Evolutionary conservation across 2,329 filamentous ascomycete genomes (phyloP), one percentile per base, ranked within the genome.

Genomic region (Venturiaceae sp.): DNA sequence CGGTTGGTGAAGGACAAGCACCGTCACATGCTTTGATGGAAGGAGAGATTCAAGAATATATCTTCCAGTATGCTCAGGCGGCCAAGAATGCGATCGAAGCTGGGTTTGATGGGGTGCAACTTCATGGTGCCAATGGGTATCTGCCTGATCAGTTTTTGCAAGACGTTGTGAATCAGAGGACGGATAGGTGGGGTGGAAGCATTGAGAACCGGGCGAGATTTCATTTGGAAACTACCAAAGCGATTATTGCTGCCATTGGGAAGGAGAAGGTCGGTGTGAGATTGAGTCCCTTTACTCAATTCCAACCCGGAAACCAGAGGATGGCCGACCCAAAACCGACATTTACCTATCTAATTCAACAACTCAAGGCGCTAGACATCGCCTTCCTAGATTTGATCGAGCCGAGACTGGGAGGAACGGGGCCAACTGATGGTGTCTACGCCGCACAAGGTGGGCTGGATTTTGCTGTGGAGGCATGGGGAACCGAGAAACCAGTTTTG

Each of bases 341-440:
- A 61, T 89, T 87, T 65, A 72, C 72, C 0, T 74, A 88, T 64
- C 66, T 87, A 7, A 74, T 83, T 44, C 64, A 71, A 32, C 75
- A 78, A 47, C 71, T 83, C 11, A 78, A 76, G 57, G 68, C 72
- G 30, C 67, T 84, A 1, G 74, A 78, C 1, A 71, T 88, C 16
- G 78, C 83, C 0, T 88, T 83, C 65, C 66, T 86, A 1, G 83
- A 87, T 66, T 60, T 86, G 0, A 71, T 88, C 8, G 83, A 88
- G 65, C 76, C 82, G 0, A 76, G 82, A 0, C 70, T 84, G 80
- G 77, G 39, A 0, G 78, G 77, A 0, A 69, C 66, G 53, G 32
- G 47, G 8, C 23, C 28, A n/a, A 16, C 28, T 13, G 75, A 79
- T 53, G 61, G 62, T 16, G 23, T 34, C 53, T 37, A 69, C 3